phyloP scores from a whole-genome alignment of 768 basidiomycete genomes.

The Hygrocybe coccinea region DNA sequence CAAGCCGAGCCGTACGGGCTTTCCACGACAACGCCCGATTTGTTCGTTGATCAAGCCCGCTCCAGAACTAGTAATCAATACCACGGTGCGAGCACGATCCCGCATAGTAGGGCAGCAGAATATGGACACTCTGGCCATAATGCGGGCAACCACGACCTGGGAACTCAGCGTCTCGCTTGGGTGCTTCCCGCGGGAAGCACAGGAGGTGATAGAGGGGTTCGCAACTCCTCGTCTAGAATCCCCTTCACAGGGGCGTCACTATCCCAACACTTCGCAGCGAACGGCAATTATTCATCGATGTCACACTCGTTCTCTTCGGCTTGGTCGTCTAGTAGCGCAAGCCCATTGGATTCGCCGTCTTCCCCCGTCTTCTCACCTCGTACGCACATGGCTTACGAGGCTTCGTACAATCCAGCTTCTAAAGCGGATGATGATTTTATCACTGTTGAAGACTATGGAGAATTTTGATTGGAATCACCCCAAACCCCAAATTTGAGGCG shows the following conservation, averaged over 20 bases:
- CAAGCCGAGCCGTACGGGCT: constrained; percentile 33
- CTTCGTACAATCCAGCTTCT: constrained; percentile 31
- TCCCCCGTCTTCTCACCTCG: constrained; percentile 24
- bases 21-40: constrained; percentile 10
- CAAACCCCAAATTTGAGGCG: not conserved
- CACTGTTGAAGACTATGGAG: constrained; percentile 39
- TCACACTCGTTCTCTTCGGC: constrained; percentile 36
- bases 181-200: constrained; percentile 32
- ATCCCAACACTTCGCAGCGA: constrained; percentile 13
- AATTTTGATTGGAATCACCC: constrained; percentile 23
- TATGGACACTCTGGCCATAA: not conserved
- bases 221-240: constrained; percentile 26
- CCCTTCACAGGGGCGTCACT: constrained; percentile 34
- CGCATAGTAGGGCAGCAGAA: constrained; percentile 31
- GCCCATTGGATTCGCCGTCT: constrained; percentile 31
- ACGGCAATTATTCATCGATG: constrained; percentile 30
- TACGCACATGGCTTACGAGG: constrained; percentile 30
- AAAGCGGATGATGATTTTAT: constrained; percentile 43
- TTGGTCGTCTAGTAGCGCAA: constrained; percentile 36
- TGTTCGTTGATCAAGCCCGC: constrained; percentile 35
- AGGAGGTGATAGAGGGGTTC: constrained; percentile 31
- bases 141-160: not conserved
- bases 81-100: constrained; percentile 21
- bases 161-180: constrained; percentile 36
- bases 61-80: constrained; percentile 37